phyloP scores from a whole-genome alignment of 768 basidiomycete species.

The Phlebiopsis flavidoalba region DNA sequence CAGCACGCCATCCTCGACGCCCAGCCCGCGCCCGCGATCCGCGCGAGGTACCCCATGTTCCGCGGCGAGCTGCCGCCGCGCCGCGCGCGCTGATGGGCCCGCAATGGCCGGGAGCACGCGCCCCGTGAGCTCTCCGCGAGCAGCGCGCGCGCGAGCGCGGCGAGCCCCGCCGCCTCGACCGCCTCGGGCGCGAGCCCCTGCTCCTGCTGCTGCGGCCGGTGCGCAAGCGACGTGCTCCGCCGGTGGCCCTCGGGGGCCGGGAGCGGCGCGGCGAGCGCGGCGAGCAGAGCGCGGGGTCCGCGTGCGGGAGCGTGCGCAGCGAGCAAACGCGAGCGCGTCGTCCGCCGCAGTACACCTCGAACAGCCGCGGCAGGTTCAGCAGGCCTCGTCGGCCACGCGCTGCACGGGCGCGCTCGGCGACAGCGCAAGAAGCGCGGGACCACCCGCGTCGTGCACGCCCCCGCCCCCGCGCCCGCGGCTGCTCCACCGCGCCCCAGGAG shows the following conservation, averaged over 20 bases:
- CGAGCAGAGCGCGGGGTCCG: slow-evolving; percentile 53
- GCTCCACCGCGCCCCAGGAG: slow-evolving; percentile 55
- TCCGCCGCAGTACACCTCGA: slow-evolving; percentile 94
- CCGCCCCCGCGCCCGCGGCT: slow-evolving; percentile 29
- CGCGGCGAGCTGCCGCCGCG: slow-evolving; percentile 74
- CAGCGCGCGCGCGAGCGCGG: slow-evolving; percentile 80
- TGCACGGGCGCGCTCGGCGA: slow-evolving; percentile 88
- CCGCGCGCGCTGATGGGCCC: slow-evolving; percentile 57
- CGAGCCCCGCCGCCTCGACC: slow-evolving; percentile 84
- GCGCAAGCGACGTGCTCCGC: slow-evolving; percentile 31
- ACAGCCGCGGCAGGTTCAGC: slow-evolving; percentile 86
- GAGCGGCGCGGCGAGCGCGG: slow-evolving; percentile 35
- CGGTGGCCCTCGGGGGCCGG: slow-evolving; percentile 19
- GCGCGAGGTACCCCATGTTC: slow-evolving; percentile 88
- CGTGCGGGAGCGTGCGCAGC: slow-evolving; percentile 71
- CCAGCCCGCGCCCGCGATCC: slow-evolving; percentile 86
- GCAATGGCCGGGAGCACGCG: slow-evolving; percentile 69
- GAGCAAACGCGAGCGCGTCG: slow-evolving; percentile 87
- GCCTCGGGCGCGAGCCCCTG: slow-evolving; percentile 25
- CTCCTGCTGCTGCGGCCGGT: slow-evolving; percentile 21
- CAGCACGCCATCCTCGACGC: slow-evolving; percentile 79
- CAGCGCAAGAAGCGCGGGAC: slow-evolving; percentile 91
- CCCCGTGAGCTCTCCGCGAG: slow-evolving; percentile 68
- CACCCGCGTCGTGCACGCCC: slow-evolving; percentile 42
- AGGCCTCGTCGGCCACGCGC: slow-evolving; percentile 90